Evolutionary conservation across 768 basidiomycete genomes (phyloP).

Genomic region (Termitomyces titanicus): DNA sequence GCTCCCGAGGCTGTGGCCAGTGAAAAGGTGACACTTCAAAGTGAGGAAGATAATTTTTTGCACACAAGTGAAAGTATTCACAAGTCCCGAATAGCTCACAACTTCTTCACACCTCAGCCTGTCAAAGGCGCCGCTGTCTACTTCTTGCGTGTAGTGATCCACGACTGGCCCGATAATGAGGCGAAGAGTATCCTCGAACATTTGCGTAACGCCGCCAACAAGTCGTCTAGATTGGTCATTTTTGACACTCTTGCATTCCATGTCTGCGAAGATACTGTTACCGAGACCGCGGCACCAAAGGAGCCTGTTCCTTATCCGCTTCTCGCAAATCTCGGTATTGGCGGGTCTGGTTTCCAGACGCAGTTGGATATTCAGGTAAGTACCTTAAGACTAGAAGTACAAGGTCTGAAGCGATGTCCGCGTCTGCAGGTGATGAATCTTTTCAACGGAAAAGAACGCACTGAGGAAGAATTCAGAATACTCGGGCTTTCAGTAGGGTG

Average conservation of each 20-base stretch:
- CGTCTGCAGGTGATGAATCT: constrained; percentile 24
- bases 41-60: constrained; percentile 6
- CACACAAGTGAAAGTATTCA: background rate
- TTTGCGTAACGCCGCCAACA: constrained; percentile 19
- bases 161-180: constrained; percentile 26
- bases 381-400: background rate
- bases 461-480: constrained; percentile 20
- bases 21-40: constrained; percentile 24
- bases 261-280: constrained; percentile 10
- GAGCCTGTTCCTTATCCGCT: constrained; percentile 20
- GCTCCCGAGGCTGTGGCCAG: constrained; percentile 21
- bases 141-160: constrained; percentile 26
- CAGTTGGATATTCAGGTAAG: constrained; percentile 23
- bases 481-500: constrained; percentile 22
- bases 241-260: constrained; percentile 20
- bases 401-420: background rate
- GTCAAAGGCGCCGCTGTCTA: constrained; percentile 23
- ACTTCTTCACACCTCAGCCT: constrained; percentile 29
- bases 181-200: constrained; percentile 23
- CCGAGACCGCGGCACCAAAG: constrained; percentile 2
- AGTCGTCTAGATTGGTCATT: constrained; percentile 21
- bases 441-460: constrained; percentile 27
- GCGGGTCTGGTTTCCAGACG: constrained; percentile 13
- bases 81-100: constrained; percentile 16
- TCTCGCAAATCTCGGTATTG: constrained; percentile 23